Percentiles rank a stretch among this genome's conserved stretches.
Conservation (phyloP, 306 rosid species). For the Malus domestica region DNA sequence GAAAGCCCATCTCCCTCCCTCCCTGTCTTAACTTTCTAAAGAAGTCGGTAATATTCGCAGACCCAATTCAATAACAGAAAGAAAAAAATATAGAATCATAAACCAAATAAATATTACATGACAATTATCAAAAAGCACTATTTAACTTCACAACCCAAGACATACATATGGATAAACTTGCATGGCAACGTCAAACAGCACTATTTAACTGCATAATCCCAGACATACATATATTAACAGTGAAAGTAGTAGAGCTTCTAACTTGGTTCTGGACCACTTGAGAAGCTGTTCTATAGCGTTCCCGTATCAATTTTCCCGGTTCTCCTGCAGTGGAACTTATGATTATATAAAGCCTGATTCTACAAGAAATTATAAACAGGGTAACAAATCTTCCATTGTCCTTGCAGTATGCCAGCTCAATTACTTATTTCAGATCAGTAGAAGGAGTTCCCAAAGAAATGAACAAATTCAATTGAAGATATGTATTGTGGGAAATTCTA, state of each 20-base stretch:
- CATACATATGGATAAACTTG: constrained; percentile 35
- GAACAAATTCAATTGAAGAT: background rate
- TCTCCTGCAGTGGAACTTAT: constrained; percentile 46
- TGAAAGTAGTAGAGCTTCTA: constrained; percentile 73
- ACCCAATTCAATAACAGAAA: background rate
- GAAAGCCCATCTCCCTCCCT: background rate
- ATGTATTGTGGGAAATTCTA: background rate
- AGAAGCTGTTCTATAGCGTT: constrained; percentile 90
- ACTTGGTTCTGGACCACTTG: constrained; percentile 99
- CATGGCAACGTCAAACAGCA: constrained; percentile 8
- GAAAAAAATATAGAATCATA: background rate
- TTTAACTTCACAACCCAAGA: constrained; percentile 42
- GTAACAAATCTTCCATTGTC: background rate
- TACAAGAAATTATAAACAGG: background rate
- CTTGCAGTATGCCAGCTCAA: background rate
- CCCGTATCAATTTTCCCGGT: constrained; percentile 91
- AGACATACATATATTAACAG: constrained; percentile 58
- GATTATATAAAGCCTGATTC: background rate
- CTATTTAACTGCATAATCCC: constrained; percentile 32
- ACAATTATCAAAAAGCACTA: constrained; percentile 8
- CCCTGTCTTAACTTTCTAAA: background rate
- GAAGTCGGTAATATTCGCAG: background rate
- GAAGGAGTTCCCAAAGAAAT: background rate
- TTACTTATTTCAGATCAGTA: background rate
- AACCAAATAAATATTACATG: constrained; percentile 6